Evolutionary conservation across 192 early-diverging fungal species (phyloP).

Genomic region (Gigaspora rosea): DNA sequence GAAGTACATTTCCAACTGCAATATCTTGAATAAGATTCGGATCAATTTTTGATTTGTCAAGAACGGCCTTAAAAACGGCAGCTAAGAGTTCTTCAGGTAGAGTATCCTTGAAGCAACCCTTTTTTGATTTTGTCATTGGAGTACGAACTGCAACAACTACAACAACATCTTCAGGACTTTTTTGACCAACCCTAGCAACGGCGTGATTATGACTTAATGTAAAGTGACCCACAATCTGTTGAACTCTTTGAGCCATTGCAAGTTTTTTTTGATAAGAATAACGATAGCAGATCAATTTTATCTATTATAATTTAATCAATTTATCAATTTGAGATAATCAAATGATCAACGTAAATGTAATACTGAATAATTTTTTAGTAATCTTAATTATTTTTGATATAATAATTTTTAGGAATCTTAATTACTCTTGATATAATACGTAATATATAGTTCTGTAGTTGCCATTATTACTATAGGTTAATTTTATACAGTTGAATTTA

Average conservation of each 20-base stretch:
- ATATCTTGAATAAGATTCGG: constrained; percentile 86
- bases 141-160: constrained; percentile 80
- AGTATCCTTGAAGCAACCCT: constrained; percentile 82
- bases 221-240: constrained; percentile 36
- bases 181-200: constrained; percentile 45
- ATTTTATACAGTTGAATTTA: too few species aligned
- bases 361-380: too few species aligned
- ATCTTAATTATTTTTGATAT: too few species aligned
- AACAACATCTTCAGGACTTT: constrained; percentile 82
- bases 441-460: too few species aligned
- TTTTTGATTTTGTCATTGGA: constrained; percentile 71
- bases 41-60: constrained; percentile 80
- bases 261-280: neutral
- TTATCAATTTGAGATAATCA: too few species aligned
- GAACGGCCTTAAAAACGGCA: constrained; percentile 70
- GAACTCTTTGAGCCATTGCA: constrained; percentile 26
- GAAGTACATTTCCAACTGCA: constrained; percentile 90
- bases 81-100: constrained; percentile 77
- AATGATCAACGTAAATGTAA: too few species aligned
- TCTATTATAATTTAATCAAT: too few species aligned
- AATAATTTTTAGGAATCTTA: too few species aligned
- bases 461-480: too few species aligned
- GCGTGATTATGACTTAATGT: neutral
- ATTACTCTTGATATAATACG: too few species aligned
- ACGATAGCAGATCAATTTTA: neutral